phyloP scores from a whole-genome alignment of 2,329 filamentous ascomycete species.

The Dactylellina cionopaga region DNA sequence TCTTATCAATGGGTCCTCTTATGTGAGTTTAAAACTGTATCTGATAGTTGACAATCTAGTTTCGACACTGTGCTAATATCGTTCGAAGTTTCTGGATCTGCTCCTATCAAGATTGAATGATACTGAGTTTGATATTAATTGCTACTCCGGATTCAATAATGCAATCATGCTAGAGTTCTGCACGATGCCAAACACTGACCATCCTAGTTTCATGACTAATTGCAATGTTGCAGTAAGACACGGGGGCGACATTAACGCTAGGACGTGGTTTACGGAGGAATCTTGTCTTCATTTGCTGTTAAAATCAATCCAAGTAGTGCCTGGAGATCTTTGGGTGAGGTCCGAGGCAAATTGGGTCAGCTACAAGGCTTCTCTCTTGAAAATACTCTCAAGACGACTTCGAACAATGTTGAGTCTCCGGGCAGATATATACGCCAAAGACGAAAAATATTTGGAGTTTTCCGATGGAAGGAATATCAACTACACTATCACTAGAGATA shows the following conservation, averaged over 20 bases:
- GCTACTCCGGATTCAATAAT: slow-evolving; percentile 20
- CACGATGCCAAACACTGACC: background rate
- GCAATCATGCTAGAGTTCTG: slow-evolving; percentile 34
- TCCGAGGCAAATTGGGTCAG: slow-evolving; percentile 9
- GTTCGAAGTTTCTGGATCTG: slow-evolving; percentile 32
- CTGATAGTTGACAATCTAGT: background rate
- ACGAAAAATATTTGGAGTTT: slow-evolving; percentile 4
- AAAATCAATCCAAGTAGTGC: background rate
- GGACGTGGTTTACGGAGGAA: slow-evolving; percentile 7
- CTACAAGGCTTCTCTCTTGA: background rate
- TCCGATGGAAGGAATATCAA: slow-evolving; percentile 9
- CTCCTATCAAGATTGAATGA: slow-evolving; percentile 1
- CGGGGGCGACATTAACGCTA: slow-evolving; percentile 21
- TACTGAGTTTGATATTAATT: slow-evolving; percentile 37
- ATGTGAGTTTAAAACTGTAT: slow-evolving; percentile 10
- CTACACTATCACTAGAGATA: slow-evolving; percentile 18
- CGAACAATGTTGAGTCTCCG: slow-evolving; percentile 7
- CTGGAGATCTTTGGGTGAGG: background rate
- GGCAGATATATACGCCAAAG: slow-evolving; percentile 33
- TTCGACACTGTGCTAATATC: background rate
- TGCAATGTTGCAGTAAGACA: slow-evolving; percentile 15
- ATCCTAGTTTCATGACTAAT: background rate
- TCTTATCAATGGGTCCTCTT: background rate
- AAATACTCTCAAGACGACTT: background rate
- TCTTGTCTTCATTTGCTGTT: slow-evolving; percentile 30